Base-by-base conservation (phyloP, 225 moss, liverwort and hornwort genomes). In the Climacium dendroides region DNA sequence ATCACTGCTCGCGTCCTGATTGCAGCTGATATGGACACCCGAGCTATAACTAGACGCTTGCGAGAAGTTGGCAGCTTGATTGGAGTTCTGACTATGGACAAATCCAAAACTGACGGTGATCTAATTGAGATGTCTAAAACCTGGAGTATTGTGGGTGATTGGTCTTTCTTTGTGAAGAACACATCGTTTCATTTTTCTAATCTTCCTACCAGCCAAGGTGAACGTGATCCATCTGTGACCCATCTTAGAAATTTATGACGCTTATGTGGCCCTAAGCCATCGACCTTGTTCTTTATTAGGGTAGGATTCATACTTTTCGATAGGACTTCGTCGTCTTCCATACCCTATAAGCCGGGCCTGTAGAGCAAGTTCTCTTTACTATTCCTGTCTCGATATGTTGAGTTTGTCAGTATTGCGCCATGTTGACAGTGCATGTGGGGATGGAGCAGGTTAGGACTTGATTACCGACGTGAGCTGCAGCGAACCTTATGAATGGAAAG, bases 21-120 rank as follows among this genome's bases (percentile, higher is more conserved):
- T 79, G 87, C 91, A 99, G 98, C 95, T 89, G 99, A 99, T 87
- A 89, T 99, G 13, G 99, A 99, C 88, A 99, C 99, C 76, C 94
- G 97, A 72, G 97, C 97, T 78, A 97, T 97, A 60, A 99, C 97
- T 24, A 94, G 95, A 80, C 94, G 99, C 67, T 91, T 99, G 85
- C 90, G 99, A 86, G 95, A 99, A 88, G 96, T 87, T 69, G 99
- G 99, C 83, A 99, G 99, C 87, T 91, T 99, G 87, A 89, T 96
- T 78, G 99, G 99, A 66, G 99, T 97, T 54, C 78, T 99, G 60
- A 95, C 97, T 35, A 97, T 95, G 18, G 99, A 99, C 75, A 83
- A 90, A 69, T 92, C 87, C 41, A 96, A 96, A 87, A 88, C 95
- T 66, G 99, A 99, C 75, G 92, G 94, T 30, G 95, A 96, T 67